Evolutionary conservation across 148 eudicot species (phyloP), one percentile per base, ranked within the genome.

Genomic region (Vaccinium corymbosum): DNA sequence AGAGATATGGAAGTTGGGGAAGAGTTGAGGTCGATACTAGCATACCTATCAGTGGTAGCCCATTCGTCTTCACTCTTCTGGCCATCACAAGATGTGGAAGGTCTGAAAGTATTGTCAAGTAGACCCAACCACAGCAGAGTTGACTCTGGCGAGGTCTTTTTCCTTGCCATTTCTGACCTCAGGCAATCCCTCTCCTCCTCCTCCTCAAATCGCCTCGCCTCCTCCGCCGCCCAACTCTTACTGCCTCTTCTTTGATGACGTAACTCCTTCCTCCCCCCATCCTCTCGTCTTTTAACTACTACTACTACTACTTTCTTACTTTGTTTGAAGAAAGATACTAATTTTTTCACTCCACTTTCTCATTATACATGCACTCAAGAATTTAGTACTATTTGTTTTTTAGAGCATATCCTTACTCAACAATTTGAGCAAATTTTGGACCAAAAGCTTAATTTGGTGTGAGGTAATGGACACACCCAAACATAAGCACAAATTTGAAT

Each of bases 221-320:
- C 86, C 80, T 88, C 90, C 55, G 86, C 92, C 20, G 86, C 86
- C 25, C 81, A 92, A 92, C n/a, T 98, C 97, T 7, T 92, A 78
- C 79, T 79, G 94, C 19, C 92, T 96, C 83, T 96, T 92, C 93
- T 96, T 96, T 80, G 98, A 94, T 74, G 95, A 93, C 84, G 98
- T 93, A 80, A 56, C 49, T 56, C 32, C 9, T 50, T 50, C 10
- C 17, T 22, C 22, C 71, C 1, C 32, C 52, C 22, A 27, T 75
- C 25, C 13, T 64, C 19, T 59, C 17, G 22, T 59, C 64, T 19
- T 55, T 55, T 14, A 55, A 4, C 27, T 13, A 55, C 59, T 27
- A 27, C 27, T 27, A 27, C 27, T 27, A 27, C 27, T 27, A 27
- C 27, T 27, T 27, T 27, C 27, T 27, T 27, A 27, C 27, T 27